Evolutionary conservation across 805 yeast species (phyloP).

Genomic region (Wickerhamomyces silvicola): DNA sequence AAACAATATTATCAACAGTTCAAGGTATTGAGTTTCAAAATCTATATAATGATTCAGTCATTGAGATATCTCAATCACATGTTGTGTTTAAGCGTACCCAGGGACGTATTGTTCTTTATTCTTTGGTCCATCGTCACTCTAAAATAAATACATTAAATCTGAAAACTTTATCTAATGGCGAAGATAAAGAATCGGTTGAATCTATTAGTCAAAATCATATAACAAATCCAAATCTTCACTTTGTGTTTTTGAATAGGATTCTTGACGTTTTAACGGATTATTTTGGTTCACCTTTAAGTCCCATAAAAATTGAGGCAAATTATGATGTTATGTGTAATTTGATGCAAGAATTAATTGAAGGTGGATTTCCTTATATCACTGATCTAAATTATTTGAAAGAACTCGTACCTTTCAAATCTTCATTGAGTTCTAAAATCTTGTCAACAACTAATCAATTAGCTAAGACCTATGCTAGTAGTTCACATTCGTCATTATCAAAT

Average conservation of each 20-base stretch:
- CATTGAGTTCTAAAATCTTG: conserved; percentile 27
- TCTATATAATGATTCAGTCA: conserved; percentile 15
- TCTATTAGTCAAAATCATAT: conserved; percentile 7
- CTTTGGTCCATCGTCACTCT: conserved; percentile 11
- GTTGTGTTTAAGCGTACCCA: conserved; percentile 11
- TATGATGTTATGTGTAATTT: conserved; percentile 65
- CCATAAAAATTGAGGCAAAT: conserved; percentile 58
- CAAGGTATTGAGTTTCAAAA: conserved; percentile 13
- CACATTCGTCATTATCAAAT: conserved; percentile 6
- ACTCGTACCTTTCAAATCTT: conserved; percentile 48
- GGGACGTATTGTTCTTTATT: conserved; percentile 12
- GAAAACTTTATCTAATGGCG: conserved; percentile 10
- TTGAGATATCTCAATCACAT: conserved; percentile 14
- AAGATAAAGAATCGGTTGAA: conserved; percentile 1
- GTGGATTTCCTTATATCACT: conserved; percentile 64
- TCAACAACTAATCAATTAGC: conserved; percentile 29
- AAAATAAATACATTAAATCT: conserved; percentile 8
- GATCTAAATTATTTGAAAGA: conserved; percentile 68
- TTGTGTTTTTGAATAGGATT: conserved; percentile 44
- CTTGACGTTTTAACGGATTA: conserved; percentile 49
- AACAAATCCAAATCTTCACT: conserved; percentile 47
- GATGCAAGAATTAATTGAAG: conserved; percentile 72
- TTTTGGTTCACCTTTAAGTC: conserved; percentile 48
- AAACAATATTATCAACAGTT: conserved; percentile 22
- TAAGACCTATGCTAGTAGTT: conserved; percentile 16